Evolutionary conservation across 2,329 filamentous ascomycete species (phyloP), one percentile per base, ranked within the genome.

Genomic region (Aspergillus pseudoviridinutans): DNA sequence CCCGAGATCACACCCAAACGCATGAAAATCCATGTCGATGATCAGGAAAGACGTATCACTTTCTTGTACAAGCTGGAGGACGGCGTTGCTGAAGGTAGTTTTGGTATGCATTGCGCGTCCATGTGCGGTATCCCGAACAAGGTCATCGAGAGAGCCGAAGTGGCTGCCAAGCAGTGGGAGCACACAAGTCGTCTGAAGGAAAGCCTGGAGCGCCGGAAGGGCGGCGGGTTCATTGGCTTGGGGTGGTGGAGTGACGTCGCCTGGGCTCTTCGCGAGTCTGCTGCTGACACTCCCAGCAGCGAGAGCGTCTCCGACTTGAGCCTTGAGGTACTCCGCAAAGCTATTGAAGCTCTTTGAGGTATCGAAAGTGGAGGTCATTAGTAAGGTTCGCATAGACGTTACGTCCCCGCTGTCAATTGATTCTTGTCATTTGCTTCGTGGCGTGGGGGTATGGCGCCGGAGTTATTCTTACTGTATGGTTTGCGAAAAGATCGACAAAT

Each of bases 51-150:
- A 25, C 86, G 87, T n/a, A 87, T 99, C n/a, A 97, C 93, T 0
- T 99, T 99, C 77, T 74, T 99, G 55, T 99, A 99, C 78, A 92
- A 91, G 68, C 84, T 99, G 0, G 94, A 97, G 74, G 85, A 91
- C 14, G 94, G 94, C 1, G 91, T 97, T 9, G 94, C 94, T 0
- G 92, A 97, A 74, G 94, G 94, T 17, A 96, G 91, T 69, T 99
- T 97, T 69, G 94, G 94, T 67, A 99, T 99, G 94, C 94, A 99
- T 74, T 99, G 94, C 71, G 94, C 94, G 1, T 88, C 91, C 59
- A 99, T 99, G 94, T 99, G 94, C 67, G 94, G 94, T 1, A 97
- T 99, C 62, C 86, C 91, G 0, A 80, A 80, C 49, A 87, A 87
- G 55, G 87, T 99, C 17, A 91, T 99, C 60, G 87, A 92, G 69